Evolutionary conservation across 345 rosid genomes (phyloP).

Genomic region (Populus euphratica): DNA sequence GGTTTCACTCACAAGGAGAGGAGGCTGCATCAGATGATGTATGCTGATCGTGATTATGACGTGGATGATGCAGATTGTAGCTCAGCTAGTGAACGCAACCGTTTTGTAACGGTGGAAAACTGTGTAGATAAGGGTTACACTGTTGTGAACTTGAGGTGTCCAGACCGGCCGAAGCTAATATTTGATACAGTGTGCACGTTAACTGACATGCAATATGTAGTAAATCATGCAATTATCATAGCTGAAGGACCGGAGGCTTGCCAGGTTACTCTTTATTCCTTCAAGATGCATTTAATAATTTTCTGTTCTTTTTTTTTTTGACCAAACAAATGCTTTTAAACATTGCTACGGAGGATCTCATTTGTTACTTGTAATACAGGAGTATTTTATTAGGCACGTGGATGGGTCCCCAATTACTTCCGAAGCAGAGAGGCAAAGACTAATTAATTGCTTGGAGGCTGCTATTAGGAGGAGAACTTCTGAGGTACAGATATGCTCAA

Average conservation of each 20-base stretch:
- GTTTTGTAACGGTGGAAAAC: constrained; percentile 58
- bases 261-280: constrained; percentile 45
- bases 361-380: constrained; percentile 40
- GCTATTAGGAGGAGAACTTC: constrained; percentile 78
- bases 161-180: constrained; percentile 69
- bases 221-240: constrained; percentile 63
- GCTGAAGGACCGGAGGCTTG: constrained; percentile 78
- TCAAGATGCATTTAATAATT: constrained; percentile 1
- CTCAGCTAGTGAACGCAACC: constrained; percentile 40
- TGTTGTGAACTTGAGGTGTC: constrained; percentile 61
- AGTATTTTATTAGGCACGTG: constrained; percentile 80
- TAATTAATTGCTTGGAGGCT: constrained; percentile 89
- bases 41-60: constrained; percentile 76
- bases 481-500: constrained; percentile 36
- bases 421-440: constrained; percentile 89
- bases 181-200: constrained; percentile 77
- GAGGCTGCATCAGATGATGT: constrained; percentile 85
- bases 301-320: background rate
- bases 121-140: constrained; percentile 67
- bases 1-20: constrained; percentile 70
- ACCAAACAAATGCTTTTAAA: background rate
- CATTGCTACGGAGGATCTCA: background rate
- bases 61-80: constrained; percentile 26
- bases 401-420: constrained; percentile 91
- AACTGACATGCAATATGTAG: constrained; percentile 78